These are phyloP conservation scores for Fusarium sp. DNA, from an alignment of 2,329 filamentous ascomycete species.

Conservation along the genomic window DNA sequence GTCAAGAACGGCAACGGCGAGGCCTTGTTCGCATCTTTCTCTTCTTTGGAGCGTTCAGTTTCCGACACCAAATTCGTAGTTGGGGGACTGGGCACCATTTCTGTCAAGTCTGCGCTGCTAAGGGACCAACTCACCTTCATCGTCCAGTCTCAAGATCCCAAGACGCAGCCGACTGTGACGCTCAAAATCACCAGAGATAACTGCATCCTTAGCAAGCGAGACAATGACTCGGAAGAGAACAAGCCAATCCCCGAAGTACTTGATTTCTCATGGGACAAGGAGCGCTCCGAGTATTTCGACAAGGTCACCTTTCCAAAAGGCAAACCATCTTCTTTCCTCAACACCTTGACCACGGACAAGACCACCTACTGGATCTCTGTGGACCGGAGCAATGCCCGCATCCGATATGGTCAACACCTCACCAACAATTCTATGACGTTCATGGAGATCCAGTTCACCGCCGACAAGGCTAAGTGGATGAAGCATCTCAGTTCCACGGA, in stretches of 20 bases:
- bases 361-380: conserved; percentile 1
- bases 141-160: not conserved
- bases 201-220: not conserved
- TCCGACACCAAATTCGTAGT: not conserved
- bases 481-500: not conserved
- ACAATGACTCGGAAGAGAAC: not conserved
- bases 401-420: conserved; percentile 6
- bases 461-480: not conserved
- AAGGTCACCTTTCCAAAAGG: not conserved
- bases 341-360: not conserved
- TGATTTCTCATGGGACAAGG: not conserved
- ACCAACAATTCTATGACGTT: conserved; percentile 7
- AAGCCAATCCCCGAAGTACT: not conserved
- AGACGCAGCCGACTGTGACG: not conserved
- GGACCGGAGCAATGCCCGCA: conserved; percentile 5
- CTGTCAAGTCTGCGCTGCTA: not conserved
- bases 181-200: not conserved
- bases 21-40: not conserved
- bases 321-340: not conserved
- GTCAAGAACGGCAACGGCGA: not conserved
- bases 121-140: not conserved
- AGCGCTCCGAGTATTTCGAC: not conserved
- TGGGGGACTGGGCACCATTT: conserved; percentile 2
- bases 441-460: conserved; percentile 4
- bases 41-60: not conserved